A percentile compares a stretch with the other conserved stretches of the same genome.
Conservation (phyloP, 306 rosid genomes). For the Cajanus cajan region DNA sequence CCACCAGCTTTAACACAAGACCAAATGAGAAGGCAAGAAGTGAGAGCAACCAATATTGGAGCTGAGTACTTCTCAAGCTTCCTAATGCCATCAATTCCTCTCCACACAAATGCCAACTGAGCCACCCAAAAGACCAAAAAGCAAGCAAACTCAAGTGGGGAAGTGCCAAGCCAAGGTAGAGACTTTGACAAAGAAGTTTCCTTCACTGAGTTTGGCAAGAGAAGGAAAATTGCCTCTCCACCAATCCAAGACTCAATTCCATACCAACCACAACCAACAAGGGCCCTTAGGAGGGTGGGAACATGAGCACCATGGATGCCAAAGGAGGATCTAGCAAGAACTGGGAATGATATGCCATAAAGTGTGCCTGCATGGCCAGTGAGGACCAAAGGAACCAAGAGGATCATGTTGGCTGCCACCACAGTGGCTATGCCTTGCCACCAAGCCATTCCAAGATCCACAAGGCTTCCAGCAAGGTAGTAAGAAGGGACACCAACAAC, state of each 20-base stretch:
- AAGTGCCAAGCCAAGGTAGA: conserved; percentile 80
- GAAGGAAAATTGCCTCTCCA: conserved; percentile 83
- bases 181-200: conserved; percentile 27
- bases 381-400: conserved; percentile 58
- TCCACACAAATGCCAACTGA: conserved; percentile 68
- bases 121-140: conserved; percentile 63
- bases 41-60: conserved; percentile 67
- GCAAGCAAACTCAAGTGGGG: conserved; percentile 76
- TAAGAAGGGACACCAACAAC: conserved; percentile 92
- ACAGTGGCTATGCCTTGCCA: conserved; percentile 94
- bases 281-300: conserved; percentile 75
- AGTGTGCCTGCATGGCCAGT: conserved; percentile 82
- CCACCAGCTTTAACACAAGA: conserved; percentile 74
- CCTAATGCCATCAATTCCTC: conserved; percentile 82
- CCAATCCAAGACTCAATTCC: conserved; percentile 98
- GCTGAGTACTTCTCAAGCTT: conserved; percentile 82
- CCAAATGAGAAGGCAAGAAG: conserved; percentile 63
- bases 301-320: conserved; percentile 86
- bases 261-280: conserved; percentile 97
- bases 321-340: conserved; percentile 78
- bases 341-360: conserved; percentile 86
- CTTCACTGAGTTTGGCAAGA: conserved; percentile 57
- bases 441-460: conserved; percentile 97
- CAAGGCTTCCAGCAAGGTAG: conserved; percentile 85
- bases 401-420: conserved; percentile 58